These are phyloP conservation scores for Tardiomyces digboiensis DNA, from an alignment of 1,139 yeast genomes.

Conservation along the genomic window DNA sequence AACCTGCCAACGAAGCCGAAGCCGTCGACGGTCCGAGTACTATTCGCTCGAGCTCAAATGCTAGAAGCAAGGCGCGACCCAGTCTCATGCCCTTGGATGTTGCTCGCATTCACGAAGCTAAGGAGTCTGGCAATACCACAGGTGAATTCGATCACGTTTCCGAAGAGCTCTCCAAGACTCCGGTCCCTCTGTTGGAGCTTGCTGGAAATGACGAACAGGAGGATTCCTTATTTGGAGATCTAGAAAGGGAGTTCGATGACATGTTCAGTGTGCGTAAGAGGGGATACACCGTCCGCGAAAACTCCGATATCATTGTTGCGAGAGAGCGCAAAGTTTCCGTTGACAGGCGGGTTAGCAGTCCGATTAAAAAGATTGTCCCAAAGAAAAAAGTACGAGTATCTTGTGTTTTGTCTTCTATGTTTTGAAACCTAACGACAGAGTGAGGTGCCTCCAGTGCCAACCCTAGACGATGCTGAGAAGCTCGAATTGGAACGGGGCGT, in stretches of 20 bases:
- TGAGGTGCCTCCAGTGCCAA: neutral
- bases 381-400: neutral
- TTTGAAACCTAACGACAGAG: neutral
- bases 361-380: constrained; percentile 1
- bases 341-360: constrained; percentile 4
- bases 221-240: constrained; percentile 28
- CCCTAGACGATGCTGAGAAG: constrained; percentile 4
- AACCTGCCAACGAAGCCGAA: too few relatives aligned
- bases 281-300: constrained; percentile 27
- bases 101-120: constrained; percentile 11
- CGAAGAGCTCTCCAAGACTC: constrained; percentile 35
- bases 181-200: constrained; percentile 25
- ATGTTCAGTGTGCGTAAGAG: constrained; percentile 24
- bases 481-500: constrained; percentile 1
- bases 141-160: constrained; percentile 32
- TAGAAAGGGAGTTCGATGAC: constrained; percentile 29
- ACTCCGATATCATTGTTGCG: constrained; percentile 24
- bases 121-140: neutral
- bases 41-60: neutral
- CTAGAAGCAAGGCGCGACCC: constrained; percentile 21
- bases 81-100: constrained; percentile 25
- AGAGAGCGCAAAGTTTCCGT: constrained; percentile 11
- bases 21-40: constrained; percentile 1
- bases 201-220: neutral
- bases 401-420: neutral